Conservation (phyloP, 2,329 filamentous ascomycete genomes). For the Laburnicola sp. region DNA sequence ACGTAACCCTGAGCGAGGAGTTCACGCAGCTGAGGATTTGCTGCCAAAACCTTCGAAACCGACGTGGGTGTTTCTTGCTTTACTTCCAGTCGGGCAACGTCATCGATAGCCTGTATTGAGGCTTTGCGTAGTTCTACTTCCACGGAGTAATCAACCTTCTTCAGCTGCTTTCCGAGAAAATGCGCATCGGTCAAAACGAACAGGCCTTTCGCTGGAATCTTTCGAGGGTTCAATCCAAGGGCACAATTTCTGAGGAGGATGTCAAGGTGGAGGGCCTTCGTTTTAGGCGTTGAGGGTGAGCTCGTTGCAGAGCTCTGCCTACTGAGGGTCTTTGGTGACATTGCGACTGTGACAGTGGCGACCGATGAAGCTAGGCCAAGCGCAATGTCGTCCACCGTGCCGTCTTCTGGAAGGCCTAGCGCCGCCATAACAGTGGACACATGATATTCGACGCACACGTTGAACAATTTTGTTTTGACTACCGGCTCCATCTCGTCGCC, state of each 20-base stretch:
- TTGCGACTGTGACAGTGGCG: conserved; percentile 70
- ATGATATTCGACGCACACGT: conserved; percentile 84
- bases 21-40: conserved; percentile 52
- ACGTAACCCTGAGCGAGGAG: conserved; percentile 73
- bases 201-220: conserved; percentile 72
- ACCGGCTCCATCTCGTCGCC: conserved; percentile 93
- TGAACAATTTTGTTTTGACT: conserved; percentile 83
- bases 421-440: conserved; percentile 81
- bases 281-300: conserved; percentile 19
- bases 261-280: conserved; percentile 63
- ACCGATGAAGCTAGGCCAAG: conserved; percentile 77
- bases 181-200: conserved; percentile 78
- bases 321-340: conserved; percentile 51
- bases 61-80: conserved; percentile 16
- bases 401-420: conserved; percentile 68
- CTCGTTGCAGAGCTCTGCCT: conserved; percentile 35
- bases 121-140: conserved; percentile 75
- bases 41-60: conserved; percentile 10
- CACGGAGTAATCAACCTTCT: conserved; percentile 65
- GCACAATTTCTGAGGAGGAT: conserved; percentile 80
- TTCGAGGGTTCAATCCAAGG: conserved; percentile 80
- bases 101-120: conserved; percentile 80
- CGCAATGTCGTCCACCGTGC: conserved; percentile 68
- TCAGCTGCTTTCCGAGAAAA: conserved; percentile 68
- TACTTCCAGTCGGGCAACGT: conserved; percentile 56